These are phyloP conservation scores for Tuber brumale DNA, from an alignment of 495 filamentous ascomycete species.

Conservation along the genomic window DNA sequence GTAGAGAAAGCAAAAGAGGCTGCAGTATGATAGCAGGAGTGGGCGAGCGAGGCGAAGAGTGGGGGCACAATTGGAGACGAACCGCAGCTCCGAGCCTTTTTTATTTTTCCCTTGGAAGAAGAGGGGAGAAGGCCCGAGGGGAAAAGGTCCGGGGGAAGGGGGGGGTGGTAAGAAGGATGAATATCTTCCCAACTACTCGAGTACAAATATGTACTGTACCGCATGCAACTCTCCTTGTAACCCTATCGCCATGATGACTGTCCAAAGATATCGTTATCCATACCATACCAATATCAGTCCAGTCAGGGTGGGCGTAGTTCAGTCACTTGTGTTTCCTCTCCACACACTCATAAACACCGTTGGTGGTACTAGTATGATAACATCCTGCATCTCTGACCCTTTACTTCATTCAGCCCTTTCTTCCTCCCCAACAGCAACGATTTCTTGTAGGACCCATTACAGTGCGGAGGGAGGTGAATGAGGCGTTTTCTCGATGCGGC, in stretches of 20 bases:
- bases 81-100: slow-evolving; percentile 14
- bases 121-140: background rate
- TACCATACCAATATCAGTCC: background rate
- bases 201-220: background rate
- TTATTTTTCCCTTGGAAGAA: slow-evolving; percentile 4
- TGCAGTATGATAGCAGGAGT: background rate
- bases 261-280: background rate
- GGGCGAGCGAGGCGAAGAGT: slow-evolving; percentile 21
- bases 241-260: background rate
- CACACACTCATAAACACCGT: background rate
- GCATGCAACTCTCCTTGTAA: background rate
- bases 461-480: background rate
- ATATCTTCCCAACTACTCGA: background rate
- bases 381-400: slow-evolving; percentile 3
- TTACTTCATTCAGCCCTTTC: slow-evolving; percentile 10
- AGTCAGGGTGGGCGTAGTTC: background rate
- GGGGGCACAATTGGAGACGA: slow-evolving; percentile 24
- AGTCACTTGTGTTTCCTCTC: background rate
- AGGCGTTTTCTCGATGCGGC: slow-evolving; percentile 25
- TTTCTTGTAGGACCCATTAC: slow-evolving; percentile 9
- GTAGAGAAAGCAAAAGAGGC: slow-evolving; percentile 14
- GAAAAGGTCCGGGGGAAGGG: background rate
- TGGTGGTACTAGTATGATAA: background rate
- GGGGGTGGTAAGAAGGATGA: background rate
- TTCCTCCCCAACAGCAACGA: slow-evolving; percentile 8